Conservation (phyloP, 1,139 yeast species). For the Yamadazyma conglobata region DNA sequence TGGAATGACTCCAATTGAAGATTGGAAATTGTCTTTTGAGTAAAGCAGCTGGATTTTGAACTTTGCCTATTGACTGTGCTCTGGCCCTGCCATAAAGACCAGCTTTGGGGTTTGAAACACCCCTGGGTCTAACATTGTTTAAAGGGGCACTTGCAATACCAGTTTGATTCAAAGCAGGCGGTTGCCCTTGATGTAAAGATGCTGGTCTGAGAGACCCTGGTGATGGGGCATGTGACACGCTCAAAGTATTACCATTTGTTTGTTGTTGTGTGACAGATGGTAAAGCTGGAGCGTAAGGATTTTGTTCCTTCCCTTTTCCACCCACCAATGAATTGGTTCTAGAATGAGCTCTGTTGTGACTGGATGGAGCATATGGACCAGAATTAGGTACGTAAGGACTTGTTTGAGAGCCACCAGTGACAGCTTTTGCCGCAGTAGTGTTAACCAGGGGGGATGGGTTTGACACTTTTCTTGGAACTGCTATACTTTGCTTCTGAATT, state of each 20-base stretch:
- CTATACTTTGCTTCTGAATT: too few species aligned
- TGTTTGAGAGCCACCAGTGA: constrained; percentile 20
- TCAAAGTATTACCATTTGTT: constrained; percentile 3
- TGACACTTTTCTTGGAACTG: constrained; percentile 7
- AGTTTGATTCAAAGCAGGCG: background rate
- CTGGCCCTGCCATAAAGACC: constrained; percentile 24
- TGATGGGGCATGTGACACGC: constrained; percentile 1
- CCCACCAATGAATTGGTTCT: constrained; percentile 43
- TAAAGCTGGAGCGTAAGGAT: constrained; percentile 44
- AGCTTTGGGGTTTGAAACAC: constrained; percentile 26
- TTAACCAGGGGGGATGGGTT: constrained; percentile 13
- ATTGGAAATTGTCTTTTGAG: constrained; percentile 70
- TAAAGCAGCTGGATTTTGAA: constrained; percentile 33
- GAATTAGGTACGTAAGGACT: constrained; percentile 47
- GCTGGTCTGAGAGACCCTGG: background rate
- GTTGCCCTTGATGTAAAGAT: background rate
- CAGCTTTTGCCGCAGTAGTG: constrained; percentile 19
- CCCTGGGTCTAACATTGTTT: constrained; percentile 19
- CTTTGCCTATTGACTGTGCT: constrained; percentile 24
- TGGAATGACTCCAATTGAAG: constrained; percentile 62
- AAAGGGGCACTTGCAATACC: background rate
- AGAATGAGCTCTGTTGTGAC: constrained; percentile 36
- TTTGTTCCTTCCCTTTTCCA: constrained; percentile 39
- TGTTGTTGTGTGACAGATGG: constrained; percentile 17
- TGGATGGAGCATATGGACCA: constrained; percentile 46